Evolutionary conservation across 1,139 yeast genomes (phyloP).

Genomic region (Blastobotrys arbuscula): DNA sequence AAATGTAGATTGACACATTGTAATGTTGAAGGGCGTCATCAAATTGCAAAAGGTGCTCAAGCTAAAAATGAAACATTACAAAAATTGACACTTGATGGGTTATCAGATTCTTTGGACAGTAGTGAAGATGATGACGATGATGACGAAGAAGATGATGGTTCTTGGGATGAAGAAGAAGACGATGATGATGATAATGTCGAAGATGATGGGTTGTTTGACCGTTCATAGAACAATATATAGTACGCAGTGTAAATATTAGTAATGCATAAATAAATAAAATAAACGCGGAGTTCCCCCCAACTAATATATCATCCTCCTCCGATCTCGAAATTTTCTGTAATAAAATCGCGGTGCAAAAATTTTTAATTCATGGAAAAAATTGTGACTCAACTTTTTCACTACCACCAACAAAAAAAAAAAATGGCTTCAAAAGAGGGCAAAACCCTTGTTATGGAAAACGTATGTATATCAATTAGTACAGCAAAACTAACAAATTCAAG

Average conservation of each 20-base stretch:
- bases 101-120: neutral
- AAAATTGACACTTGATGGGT: conserved; percentile 37
- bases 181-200: conserved; percentile 26
- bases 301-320: no score
- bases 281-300: no score
- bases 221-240: neutral
- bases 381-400: neutral
- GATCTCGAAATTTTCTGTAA: no score
- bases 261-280: no score
- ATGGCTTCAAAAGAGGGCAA: conserved; percentile 26
- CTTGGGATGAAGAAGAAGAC: conserved; percentile 23
- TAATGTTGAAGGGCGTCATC: conserved; percentile 75
- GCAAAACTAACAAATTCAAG: conserved; percentile 21
- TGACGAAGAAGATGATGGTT: conserved; percentile 18
- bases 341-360: no score
- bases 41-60: conserved; percentile 51
- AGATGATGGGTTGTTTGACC: neutral
- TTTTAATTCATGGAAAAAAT: neutral
- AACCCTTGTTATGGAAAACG: conserved; percentile 40
- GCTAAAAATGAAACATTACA: conserved; percentile 81
- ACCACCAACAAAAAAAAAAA: neutral
- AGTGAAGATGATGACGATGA: conserved; percentile 35
- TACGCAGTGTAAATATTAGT: no score
- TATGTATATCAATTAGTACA: conserved; percentile 19
- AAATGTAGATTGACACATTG: conserved; percentile 48